Base-by-base conservation (phyloP, 2,329 filamentous ascomycete genomes). In the Remersonia thermophila region DNA sequence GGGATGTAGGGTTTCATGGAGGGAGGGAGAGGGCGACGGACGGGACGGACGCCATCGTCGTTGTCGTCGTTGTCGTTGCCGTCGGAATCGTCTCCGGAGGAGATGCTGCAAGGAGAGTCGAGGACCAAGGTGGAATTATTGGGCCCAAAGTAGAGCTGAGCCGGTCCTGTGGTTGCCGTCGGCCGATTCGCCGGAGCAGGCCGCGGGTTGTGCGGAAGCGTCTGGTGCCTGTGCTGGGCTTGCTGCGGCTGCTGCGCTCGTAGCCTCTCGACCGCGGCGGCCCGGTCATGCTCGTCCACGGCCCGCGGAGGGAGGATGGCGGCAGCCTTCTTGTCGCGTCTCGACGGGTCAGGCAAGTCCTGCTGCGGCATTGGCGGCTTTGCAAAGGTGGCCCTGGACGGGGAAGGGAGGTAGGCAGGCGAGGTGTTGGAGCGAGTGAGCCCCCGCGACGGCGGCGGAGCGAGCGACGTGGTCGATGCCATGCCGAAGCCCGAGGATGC, bases 351-450 rank as follows among this genome's bases (percentile, higher is more conserved):
- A 9, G 33, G 26, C 7, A 38, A 33, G 13, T 20, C 41, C 45
- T 55, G 33, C 37, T 47, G 32, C 3, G 32, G 16, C 12, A 33
- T 32, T 4, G 33, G 44, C 35, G 20, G 20, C 5, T 28, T 28
- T 14, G 55, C 56, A 40, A 62, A 66, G 15, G 35, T 54, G 4
- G 54, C 45, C 15, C 48, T 51, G 2, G 53, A 55, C 1, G 68
- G 67, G 4, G 69, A 71, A 3, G 55, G 56, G 5, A 69, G 50
- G 14, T 56, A 52, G 11, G 65, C 66, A 2, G 72, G 71, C 11
- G 68, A 69, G 3, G 73, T 76, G 44, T 71, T 69, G 2, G 72
- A 70, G 18, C 73, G 65, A 14, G 56, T 45, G 57, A 43, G 35
- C 3, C 30, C 37, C 27, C 13, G 5, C 27, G 6, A 5, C 8